phyloP scores from a whole-genome alignment of 177 flowering plant species.

The Tripterygium wilfordii region DNA sequence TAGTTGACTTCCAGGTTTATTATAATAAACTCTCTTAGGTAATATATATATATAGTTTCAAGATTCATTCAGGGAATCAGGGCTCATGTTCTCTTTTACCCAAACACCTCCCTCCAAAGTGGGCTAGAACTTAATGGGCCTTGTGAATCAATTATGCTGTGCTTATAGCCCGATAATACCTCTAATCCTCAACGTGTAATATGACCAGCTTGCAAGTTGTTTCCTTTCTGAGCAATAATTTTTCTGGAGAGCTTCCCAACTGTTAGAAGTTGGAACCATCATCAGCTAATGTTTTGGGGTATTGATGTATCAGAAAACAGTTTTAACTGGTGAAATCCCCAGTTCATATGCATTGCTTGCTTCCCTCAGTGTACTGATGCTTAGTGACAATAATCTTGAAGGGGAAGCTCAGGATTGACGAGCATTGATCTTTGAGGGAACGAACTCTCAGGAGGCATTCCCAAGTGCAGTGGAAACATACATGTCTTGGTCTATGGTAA shows the following conservation, averaged over 20 bases:
- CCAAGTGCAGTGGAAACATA: not conserved
- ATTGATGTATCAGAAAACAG: conserved; percentile 16
- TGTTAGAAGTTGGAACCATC: conserved; percentile 11
- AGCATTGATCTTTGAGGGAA: conserved; percentile 19
- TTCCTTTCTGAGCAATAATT: too few species aligned
- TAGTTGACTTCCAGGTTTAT: too few species aligned
- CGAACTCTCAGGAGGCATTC: conserved; percentile 9
- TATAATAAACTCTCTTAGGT: too few species aligned
- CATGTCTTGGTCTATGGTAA: not conserved
- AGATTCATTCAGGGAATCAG: too few species aligned
- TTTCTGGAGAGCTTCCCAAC: conserved; percentile 12
- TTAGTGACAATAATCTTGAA: conserved; percentile 13
- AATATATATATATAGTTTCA: too few species aligned
- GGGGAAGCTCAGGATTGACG: conserved; percentile 10
- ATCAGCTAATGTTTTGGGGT: not conserved
- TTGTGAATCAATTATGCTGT: too few species aligned
- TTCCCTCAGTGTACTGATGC: conserved; percentile 2
- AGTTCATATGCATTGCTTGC: conserved; percentile 2
- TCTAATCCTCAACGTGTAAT: too few species aligned
- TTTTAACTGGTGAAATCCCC: conserved; percentile 19
- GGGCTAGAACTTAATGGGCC: too few species aligned
- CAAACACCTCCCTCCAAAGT: too few species aligned
- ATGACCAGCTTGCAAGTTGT: too few species aligned
- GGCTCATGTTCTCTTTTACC: too few species aligned
- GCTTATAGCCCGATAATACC: too few species aligned